Base-by-base conservation (phyloP, 2,329 filamentous ascomycete genomes). In the Sporothrix phasma region DNA sequence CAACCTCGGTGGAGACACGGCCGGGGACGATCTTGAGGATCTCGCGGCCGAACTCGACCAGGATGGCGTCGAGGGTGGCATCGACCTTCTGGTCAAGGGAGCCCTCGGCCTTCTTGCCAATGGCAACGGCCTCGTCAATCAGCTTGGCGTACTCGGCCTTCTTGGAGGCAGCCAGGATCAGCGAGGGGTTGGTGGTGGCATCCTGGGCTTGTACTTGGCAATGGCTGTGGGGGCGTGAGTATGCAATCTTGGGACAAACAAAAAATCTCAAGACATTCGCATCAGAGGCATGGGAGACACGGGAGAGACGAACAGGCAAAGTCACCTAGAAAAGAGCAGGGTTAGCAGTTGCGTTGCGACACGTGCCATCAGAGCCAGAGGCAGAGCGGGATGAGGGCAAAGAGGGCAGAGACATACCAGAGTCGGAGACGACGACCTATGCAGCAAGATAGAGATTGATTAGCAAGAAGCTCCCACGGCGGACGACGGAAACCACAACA, bases 131-230 rank as follows among this genome's bases (percentile, higher is more conserved):
- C 64, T 81, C 80, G 74, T 97, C 92, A 72, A 97, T 95, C 75
- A 97, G 82, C 78, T 88, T 88, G 74, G 90, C 91, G 78, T 97
- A 97, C 79, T 97, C 92, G 76, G 90, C 75, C 87, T 97, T 97
- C 86, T 99, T 97, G 76, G 94, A 92, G 69, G 94, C 94, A 71
- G 92, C 93, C 76, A 99, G 89, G 79, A 99, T 97, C 77, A 99
- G 85, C 69, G 94, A 97, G 66, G 94, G 94, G 87, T 99, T 99
- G 82, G 94, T 99, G 78, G 94, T 99, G 75, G 94, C 94, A 90
- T 99, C 94, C 84, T 99, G 92, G 70, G 94, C 87, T 96, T 96
- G 88, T 99, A 99, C 84, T 97, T 97, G 83, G 84, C 92, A 78
- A 99, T 99, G 78, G 92, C 92, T 86, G 80, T 5, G 7, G 17